Base-by-base conservation (phyloP, 257 asterid genomes). In the Henckelia pumila region DNA sequence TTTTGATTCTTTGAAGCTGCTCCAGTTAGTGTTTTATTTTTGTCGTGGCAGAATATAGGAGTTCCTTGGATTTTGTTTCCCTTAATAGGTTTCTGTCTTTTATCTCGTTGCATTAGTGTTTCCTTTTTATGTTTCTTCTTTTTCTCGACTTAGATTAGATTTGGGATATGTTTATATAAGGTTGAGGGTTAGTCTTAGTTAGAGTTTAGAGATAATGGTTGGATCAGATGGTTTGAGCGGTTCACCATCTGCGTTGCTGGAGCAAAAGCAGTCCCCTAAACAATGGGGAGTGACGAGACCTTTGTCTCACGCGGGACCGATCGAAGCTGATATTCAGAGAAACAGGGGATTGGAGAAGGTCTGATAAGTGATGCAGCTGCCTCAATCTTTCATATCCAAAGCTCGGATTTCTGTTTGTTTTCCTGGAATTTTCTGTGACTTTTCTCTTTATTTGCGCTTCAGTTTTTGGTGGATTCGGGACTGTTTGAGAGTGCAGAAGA, bases 321-420 rank as follows among this genome's bases (percentile, higher is more conserved):
- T 66, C 11, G 91, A 86, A 52, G 81, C 66, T 60, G 97, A 93
- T 76, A 55, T 78, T 47, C 88, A 76, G 62, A 84, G 86, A 67
- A 90, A 78, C 35, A 69, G 60, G 66, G 96, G 87, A 65, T 66
- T 93, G 88, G 91, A 88, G 79, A 90, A 90, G 96, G 98, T 93
- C 56, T 22, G 62, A 64, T 25, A 60, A 55, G 22, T 55, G 56
- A 3, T 6, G 8, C 33, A 3, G 66, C 25, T 13, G 13, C 52
- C 13, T 26, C 37, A 17, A 6, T 65, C 4, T 16, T 17, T 19
- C 58, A 19, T 10, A 6, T 57, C 10, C n/a, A 47, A 16, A 8
- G 1, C 7, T 7, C 23, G 19, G 22, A 8, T 60, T 28, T 20
- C 58, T 66, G 63, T 49, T 64, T 40, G 22, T 22, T 20, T 68